phyloP scores from a whole-genome alignment of 148 eudicot species.

The Nepenthes mirabilis region DNA sequence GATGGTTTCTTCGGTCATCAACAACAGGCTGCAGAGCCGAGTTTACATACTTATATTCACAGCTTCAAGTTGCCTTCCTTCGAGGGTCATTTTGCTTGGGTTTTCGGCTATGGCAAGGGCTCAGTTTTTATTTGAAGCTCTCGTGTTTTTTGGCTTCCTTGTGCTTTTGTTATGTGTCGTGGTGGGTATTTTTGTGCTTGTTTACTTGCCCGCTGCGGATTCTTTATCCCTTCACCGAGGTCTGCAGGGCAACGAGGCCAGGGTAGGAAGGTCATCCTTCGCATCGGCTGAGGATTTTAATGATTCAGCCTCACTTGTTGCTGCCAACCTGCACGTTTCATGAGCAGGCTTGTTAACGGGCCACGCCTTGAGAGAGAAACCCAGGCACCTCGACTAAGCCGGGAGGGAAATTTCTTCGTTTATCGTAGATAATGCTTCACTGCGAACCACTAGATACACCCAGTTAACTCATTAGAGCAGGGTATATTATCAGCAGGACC shows the following conservation, averaged over 20 bases:
- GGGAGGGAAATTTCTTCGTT: slow-evolving; percentile 74
- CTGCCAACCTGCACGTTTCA: slow-evolving; percentile 14
- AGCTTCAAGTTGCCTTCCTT: slow-evolving; percentile 50
- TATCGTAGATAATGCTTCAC: too few relatives aligned
- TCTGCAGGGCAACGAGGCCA: slow-evolving; percentile 48
- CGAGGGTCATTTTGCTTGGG: slow-evolving; percentile 73
- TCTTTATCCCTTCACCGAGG: slow-evolving; percentile 69
- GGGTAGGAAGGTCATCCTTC: slow-evolving; percentile 14
- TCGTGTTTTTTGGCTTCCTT: slow-evolving; percentile 68
- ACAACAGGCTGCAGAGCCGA: slow-evolving; percentile 78
- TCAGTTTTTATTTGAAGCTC: slow-evolving; percentile 47
- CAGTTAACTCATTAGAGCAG: too few relatives aligned
- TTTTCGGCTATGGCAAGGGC: slow-evolving; percentile 62
- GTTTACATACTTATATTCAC: slow-evolving; percentile 58
- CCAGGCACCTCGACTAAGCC: slow-evolving; percentile 45
- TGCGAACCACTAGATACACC: too few relatives aligned
- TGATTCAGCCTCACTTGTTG: slow-evolving; percentile 55
- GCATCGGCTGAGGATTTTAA: slow-evolving; percentile 24
- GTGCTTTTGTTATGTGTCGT: slow-evolving; percentile 56
- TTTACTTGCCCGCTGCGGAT: slow-evolving; percentile 79
- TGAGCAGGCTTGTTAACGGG: slow-evolving; percentile 14
- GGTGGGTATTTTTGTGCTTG: slow-evolving; percentile 61
- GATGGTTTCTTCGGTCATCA: slow-evolving; percentile 65
- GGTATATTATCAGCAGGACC: too few relatives aligned
- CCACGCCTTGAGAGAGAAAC: slow-evolving; percentile 28